phyloP scores from a whole-genome alignment of 208 protist genomes.

The Crithidia expoeki region DNA sequence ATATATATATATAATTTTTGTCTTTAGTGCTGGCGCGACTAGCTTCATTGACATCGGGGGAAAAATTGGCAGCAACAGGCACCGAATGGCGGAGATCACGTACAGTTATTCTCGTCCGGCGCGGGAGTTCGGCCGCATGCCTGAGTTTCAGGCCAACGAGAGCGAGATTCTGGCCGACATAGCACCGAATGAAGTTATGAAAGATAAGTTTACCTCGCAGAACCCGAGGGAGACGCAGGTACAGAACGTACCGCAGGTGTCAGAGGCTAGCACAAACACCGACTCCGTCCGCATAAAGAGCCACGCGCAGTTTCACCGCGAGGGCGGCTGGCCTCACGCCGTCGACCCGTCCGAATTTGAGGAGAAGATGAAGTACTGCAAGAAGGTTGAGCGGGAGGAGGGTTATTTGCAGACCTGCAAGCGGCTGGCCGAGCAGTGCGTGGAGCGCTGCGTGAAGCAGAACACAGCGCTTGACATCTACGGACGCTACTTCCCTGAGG shows the following conservation, averaged over 20 bases:
- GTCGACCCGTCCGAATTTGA: conserved; percentile 96
- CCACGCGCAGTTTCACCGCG: conserved; percentile 93
- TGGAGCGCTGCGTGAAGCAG: conserved; percentile 94
- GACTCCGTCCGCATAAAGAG: conserved; percentile 90
- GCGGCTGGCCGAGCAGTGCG: conserved; percentile 83
- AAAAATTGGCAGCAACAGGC: too few relatives aligned
- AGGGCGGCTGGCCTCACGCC: conserved; percentile 97
- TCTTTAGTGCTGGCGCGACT: too few relatives aligned
- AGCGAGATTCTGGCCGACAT: conserved; percentile 91
- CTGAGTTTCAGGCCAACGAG: conserved; percentile 94
- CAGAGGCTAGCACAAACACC: conserved; percentile 95
- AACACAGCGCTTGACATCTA: conserved; percentile 98
- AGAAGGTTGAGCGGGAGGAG: conserved; percentile 96
- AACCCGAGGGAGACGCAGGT: conserved; percentile 89
- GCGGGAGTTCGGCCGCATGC: conserved; percentile 92
- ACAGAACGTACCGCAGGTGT: conserved; percentile 93
- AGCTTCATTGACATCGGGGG: too few relatives aligned
- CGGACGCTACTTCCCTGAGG: conserved; percentile 94
- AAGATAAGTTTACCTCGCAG: conserved; percentile 78
- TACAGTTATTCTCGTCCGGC: conserved; percentile 93
- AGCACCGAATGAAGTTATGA: conserved; percentile 73
- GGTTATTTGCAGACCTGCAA: conserved; percentile 92
- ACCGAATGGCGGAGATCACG: conserved; percentile 94
- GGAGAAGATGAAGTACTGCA: conserved; percentile 96
- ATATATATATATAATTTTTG: neutral